These are phyloP conservation scores for Persicaria tinctoria DNA, from an alignment of 148 eudicot species.

Conservation along the genomic window DNA sequence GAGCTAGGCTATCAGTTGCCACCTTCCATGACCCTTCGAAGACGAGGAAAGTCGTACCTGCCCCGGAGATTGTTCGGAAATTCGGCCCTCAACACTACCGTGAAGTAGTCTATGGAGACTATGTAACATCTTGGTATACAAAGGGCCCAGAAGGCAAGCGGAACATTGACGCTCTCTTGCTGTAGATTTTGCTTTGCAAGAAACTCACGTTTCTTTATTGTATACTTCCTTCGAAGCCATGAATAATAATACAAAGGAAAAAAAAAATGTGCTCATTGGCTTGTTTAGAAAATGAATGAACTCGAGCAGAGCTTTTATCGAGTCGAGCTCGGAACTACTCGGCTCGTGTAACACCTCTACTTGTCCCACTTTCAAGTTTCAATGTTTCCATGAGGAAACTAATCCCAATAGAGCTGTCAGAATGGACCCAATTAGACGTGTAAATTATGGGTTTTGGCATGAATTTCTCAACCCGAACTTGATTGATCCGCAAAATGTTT, in stretches of 20 bases:
- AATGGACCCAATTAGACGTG: too few species aligned
- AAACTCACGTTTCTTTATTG: not conserved
- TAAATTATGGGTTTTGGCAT: too few species aligned
- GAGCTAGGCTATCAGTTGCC: slow-evolving; percentile 77
- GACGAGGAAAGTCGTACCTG: slow-evolving; percentile 52
- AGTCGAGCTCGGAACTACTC: too few species aligned
- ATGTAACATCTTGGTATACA: slow-evolving; percentile 86
- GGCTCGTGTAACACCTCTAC: too few species aligned
- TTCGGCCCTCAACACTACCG: slow-evolving; percentile 36
- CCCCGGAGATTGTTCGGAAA: slow-evolving; percentile 33
- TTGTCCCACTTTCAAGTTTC: too few species aligned
- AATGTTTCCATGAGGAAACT: too few species aligned
- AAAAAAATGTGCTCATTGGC: too few species aligned
- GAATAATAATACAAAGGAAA: not conserved
- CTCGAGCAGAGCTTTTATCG: too few species aligned
- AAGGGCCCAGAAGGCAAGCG: slow-evolving; percentile 94
- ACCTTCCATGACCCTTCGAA: slow-evolving; percentile 94
- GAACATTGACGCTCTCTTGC: slow-evolving; percentile 67
- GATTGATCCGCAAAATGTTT: too few species aligned
- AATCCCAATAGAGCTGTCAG: too few species aligned
- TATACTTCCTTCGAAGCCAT: not conserved
- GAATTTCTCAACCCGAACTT: too few species aligned
- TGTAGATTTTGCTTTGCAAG: slow-evolving; percentile 17
- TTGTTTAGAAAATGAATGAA: too few species aligned
- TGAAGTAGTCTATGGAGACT: slow-evolving; percentile 77